Base-by-base conservation (phyloP, 257 asterid genomes). In the Solanum bulbocastanum region DNA sequence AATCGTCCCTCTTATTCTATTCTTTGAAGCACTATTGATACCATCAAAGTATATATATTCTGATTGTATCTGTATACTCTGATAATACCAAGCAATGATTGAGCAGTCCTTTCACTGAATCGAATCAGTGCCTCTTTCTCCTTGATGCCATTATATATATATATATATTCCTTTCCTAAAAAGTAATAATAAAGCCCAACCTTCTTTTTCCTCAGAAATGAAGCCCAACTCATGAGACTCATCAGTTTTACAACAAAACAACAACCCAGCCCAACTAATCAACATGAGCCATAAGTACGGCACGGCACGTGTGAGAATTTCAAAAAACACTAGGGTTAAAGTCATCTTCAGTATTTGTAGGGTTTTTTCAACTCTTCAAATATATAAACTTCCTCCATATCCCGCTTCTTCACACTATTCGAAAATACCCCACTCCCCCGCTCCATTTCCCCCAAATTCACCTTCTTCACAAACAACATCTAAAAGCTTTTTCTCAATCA, bases 331-430 rank as follows among this genome's bases (percentile, higher is more conserved):
- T 91, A 89, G 93, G 91, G 92, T 89, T 89, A 39, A 37, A 7
- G 40, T 86, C 87, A 56, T 56, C 25, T 91, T 94, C 93, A 71
- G 78, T 72, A 73, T 73, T 73, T 36, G 92, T 86, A 87, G 37
- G 78, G 82, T 73, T 35, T 73, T 82, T 87, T 23, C 85, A 44
- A 46, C 60, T 14, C 85, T 44, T 75, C 20, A 30, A 32, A 46
- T 81, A 42, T 16, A 72, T 74, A 58, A 35, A 56, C 32, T 58
- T 87, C 37, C 85, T 36, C 36, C 60, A 46, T 30, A 81, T 92
- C 94, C 98, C 96, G 98, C 96, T 93, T 91, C 92, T 92, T 92
- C 93, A 86, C 83, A 40, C 72, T 56, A 88, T 94, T 93, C 94
- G 93, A 93, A 94, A 93, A 81, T 46, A 46, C 42, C 85, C 79